Evolutionary conservation across 495 filamentous ascomycete species (phyloP), one percentile per base, ranked within the genome.

Genomic region (Cercophora scortea): DNA sequence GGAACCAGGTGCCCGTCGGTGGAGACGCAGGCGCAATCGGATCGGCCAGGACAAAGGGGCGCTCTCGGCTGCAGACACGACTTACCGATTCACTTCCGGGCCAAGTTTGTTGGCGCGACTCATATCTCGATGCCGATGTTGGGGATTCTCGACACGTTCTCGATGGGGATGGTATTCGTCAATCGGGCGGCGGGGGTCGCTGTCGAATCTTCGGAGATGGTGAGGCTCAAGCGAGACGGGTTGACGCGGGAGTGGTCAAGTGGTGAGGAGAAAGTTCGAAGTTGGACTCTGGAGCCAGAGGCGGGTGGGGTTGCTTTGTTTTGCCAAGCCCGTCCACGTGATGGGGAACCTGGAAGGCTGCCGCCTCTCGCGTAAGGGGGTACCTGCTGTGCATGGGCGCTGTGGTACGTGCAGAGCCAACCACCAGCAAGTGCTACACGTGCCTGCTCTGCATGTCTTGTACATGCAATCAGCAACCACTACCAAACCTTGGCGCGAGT

Each of bases 81-180:
- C 86, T 65, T 77, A 90, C 86, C 88, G 83, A 79, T 94, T 94
- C 75, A 92, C 90, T 86, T 96, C 89, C 69, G 90, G 88, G 74
- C 90, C 89, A 76, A 95, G 85, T 79, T 95, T 95, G 64, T 80
- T 82, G 71, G 77, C 82, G 65, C 85, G 83, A 81, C 80, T 88
- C 85, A 88, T 88, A 77, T 75, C 80, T 85, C 77, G 69, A 66
- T 70, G 64, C 47, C 63, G 58, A 61, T 61, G 38, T 56, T 17
- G 42, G 40, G 40, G 40, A 45, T 55, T 36, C 36, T 61, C 64
- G 60, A 63, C 61, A 56, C 64, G 55, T 42, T 54, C 48, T 54
- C 49, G 49, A 47, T 63, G 50, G 51, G 48, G 3, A 38, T 38
- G 9, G 42, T 35, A 39, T 47, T 46, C 43, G 57, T 55, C 44